Percentiles rank a stretch among this genome's conserved stretches.
phyloP scores from a whole-genome alignment of 2,329 filamentous ascomycete species.

The Hysterium pulicare region DNA sequence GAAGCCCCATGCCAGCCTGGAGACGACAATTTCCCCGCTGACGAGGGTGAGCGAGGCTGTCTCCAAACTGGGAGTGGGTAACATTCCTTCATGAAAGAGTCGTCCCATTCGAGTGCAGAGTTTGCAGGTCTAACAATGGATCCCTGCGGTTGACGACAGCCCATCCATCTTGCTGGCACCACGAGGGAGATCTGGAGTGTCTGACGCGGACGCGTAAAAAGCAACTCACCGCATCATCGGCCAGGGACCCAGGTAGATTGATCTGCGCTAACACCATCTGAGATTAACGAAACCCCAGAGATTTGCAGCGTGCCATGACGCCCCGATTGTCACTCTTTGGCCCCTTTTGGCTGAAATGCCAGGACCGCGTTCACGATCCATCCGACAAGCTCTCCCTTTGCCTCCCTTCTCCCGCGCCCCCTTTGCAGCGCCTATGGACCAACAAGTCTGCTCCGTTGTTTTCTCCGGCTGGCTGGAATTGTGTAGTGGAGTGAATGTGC shows the following conservation, averaged over 20 bases:
- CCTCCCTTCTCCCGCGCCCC: too few relatives aligned
- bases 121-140: conserved; percentile 6
- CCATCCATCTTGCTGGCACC: neutral
- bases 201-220: neutral
- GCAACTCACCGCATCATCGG: neutral
- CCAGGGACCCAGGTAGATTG: neutral
- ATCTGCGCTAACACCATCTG: neutral
- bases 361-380: too few relatives aligned
- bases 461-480: too few relatives aligned
- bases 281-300: neutral
- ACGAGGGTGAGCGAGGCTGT: conserved; percentile 20
- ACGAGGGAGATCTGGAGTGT: neutral
- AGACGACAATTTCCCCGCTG: conserved; percentile 11
- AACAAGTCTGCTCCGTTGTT: too few relatives aligned
- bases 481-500: too few relatives aligned
- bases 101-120: neutral
- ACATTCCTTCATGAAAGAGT: conserved; percentile 6
- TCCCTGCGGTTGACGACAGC: conserved; percentile 1
- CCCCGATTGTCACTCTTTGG: neutral
- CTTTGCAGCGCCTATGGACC: too few relatives aligned
- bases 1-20: neutral
- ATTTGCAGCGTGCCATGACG: neutral
- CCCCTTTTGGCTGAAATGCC: too few relatives aligned
- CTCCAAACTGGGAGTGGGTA: conserved; percentile 1
- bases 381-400: too few relatives aligned